These are phyloP conservation scores for Elaeis guineensis DNA, from an alignment of 176 grass and related monocot genomes.

Conservation along the genomic window DNA sequence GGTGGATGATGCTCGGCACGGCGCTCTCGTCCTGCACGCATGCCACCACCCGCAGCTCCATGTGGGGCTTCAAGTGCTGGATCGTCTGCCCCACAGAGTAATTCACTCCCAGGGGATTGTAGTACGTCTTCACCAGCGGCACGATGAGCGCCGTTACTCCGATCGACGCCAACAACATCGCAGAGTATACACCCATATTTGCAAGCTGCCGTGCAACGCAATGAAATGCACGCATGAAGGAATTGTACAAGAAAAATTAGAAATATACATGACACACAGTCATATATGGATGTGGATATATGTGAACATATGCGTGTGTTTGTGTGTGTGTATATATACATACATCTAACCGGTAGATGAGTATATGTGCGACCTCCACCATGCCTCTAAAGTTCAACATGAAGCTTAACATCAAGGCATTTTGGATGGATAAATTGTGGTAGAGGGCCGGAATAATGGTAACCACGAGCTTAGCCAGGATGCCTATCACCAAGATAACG, in stretches of 20 bases:
- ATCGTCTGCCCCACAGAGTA: conserved; percentile 2
- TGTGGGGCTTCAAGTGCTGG: conserved; percentile 10
- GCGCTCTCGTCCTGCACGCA: conserved; percentile 19
- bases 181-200: conserved; percentile 6
- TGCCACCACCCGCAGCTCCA: conserved; percentile 5
- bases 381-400: conserved; percentile 22
- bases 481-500: not conserved
- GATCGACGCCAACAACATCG: not conserved
- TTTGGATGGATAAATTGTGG: not conserved
- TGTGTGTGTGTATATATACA: too few species aligned
- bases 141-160: conserved; percentile 1
- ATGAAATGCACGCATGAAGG: too few species aligned
- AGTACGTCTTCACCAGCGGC: conserved; percentile 11
- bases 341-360: not conserved
- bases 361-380: not conserved
- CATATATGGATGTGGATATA: too few species aligned
- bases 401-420: conserved; percentile 3
- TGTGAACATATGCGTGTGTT: too few species aligned
- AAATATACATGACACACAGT: too few species aligned
- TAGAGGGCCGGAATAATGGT: not conserved
- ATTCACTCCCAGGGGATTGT: conserved; percentile 14
- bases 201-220: conserved; percentile 1
- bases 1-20: not conserved
- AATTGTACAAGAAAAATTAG: too few species aligned
- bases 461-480: conserved; percentile 4